A percentile compares a stretch with the other conserved stretches of the same genome.
These are phyloP conservation scores for Penicillium egyptiacum DNA, from an alignment of 495 filamentous ascomycete genomes.

Conservation along the genomic window DNA sequence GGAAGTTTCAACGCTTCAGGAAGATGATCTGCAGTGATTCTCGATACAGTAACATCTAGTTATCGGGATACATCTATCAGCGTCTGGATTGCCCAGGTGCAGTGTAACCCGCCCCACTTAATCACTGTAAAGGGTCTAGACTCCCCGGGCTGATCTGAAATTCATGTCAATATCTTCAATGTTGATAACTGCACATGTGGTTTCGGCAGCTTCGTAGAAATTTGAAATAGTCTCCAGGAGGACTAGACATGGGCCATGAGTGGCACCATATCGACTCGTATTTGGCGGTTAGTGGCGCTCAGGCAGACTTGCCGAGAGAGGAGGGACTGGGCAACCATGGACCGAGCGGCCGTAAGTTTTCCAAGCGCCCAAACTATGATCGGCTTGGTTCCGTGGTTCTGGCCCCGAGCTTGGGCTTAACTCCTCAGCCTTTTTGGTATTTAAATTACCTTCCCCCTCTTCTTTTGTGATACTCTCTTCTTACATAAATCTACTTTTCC, in stretches of 20 bases:
- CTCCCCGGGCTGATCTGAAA: too few relatives aligned
- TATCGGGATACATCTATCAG: not conserved
- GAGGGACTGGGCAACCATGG: conserved; percentile 21
- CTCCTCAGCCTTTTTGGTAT: conserved; percentile 7
- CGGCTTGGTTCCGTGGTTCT: conserved; percentile 26
- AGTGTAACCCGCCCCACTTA: conserved; percentile 7
- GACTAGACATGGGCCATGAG: not conserved
- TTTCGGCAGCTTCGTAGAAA: conserved; percentile 1
- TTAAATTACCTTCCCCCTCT: conserved; percentile 10
- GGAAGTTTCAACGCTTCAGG: not conserved
- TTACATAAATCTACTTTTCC: not conserved
- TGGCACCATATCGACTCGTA: conserved; percentile 18
- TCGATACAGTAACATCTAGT: not conserved
- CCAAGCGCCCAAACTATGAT: conserved; percentile 27
- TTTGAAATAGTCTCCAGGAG: conserved; percentile 7
- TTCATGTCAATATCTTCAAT: too few relatives aligned
- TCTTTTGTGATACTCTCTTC: not conserved
- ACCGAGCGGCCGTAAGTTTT: conserved; percentile 21
- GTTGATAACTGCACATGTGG: too few relatives aligned
- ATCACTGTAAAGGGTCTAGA: not conserved
- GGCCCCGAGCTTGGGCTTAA: conserved; percentile 13
- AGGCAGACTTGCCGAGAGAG: conserved; percentile 17
- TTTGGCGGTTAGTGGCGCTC: conserved; percentile 18
- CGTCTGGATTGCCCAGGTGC: conserved; percentile 1
- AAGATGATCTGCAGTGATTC: conserved; percentile 1